Evolutionary conservation across 345 rosid genomes (phyloP).

Genomic region (Citrus sp.): DNA sequence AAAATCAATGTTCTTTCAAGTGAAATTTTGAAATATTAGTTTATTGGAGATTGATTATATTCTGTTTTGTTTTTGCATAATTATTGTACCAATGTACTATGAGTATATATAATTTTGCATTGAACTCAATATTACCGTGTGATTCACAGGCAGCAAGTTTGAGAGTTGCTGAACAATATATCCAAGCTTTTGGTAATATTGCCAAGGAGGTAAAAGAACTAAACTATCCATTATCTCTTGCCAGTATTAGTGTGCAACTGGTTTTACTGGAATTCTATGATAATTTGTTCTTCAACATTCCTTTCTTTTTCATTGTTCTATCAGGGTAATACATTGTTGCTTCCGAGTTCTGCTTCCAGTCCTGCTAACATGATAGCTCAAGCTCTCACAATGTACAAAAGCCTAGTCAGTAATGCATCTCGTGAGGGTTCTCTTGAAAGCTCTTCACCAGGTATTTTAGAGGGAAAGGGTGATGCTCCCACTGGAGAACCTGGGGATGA

Average conservation of each 20-base stretch:
- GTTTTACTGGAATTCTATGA: not conserved
- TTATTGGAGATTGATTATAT: not conserved
- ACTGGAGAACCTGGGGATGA: conserved; percentile 25
- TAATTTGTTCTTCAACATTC: not conserved
- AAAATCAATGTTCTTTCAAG: not conserved
- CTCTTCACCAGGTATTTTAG: conserved; percentile 20
- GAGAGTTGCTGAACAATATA: conserved; percentile 81
- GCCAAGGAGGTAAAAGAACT: conserved; percentile 69
- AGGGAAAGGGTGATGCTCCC: conserved; percentile 16
- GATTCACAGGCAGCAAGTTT: conserved; percentile 78
- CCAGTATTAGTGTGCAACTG: not conserved
- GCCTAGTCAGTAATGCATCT: conserved; percentile 44
- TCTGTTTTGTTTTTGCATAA: not conserved
- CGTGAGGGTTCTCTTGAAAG: conserved; percentile 18
- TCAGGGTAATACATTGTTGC: conserved; percentile 88
- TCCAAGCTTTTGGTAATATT: conserved; percentile 78
- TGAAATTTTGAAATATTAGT: conserved; percentile 1
- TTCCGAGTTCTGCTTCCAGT: conserved; percentile 64
- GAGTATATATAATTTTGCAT: conserved; percentile 4
- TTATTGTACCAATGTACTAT: not conserved
- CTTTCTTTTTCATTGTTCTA: not conserved
- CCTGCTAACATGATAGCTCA: conserved; percentile 77
- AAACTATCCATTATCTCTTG: not conserved
- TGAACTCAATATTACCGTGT: conserved; percentile 7
- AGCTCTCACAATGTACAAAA: conserved; percentile 75